phyloP scores from a whole-genome alignment of 139 green algal genomes.

The Picochlorum sp. region DNA sequence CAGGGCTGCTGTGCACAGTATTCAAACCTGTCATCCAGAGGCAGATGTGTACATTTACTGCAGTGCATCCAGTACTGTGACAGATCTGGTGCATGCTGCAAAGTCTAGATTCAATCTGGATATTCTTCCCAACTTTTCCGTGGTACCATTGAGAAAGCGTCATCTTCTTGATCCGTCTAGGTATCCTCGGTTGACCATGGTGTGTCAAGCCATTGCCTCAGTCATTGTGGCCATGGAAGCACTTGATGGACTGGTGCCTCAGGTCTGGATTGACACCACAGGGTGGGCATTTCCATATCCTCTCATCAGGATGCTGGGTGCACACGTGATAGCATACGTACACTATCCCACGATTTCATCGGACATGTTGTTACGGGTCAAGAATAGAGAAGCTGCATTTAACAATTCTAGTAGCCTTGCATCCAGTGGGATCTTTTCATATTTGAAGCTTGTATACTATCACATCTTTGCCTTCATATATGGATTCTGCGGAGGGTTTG shows the following conservation, averaged over 20 bases:
- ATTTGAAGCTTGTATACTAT: constrained; percentile 86
- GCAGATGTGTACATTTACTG: constrained; percentile 20
- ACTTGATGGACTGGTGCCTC: constrained; percentile 51
- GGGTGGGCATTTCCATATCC: constrained; percentile 91
- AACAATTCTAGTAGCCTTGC: constrained; percentile 60
- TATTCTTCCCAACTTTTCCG: constrained; percentile 34
- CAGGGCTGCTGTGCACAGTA: too few relatives aligned
- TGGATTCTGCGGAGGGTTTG: constrained; percentile 36
- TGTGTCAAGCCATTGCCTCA: constrained; percentile 66
- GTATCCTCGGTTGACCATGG: constrained; percentile 82
- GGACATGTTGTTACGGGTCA: constrained; percentile 77
- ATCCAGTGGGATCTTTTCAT: constrained; percentile 28
- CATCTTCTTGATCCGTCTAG: constrained; percentile 42
- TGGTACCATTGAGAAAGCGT: constrained; percentile 49
- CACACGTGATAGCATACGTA: constrained; percentile 68
- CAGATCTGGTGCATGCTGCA: constrained; percentile 43
- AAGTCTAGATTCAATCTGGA: constrained; percentile 57
- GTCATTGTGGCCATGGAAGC: constrained; percentile 58
- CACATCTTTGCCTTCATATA: constrained; percentile 64
- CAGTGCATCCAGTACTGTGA: constrained; percentile 19
- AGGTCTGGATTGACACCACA: constrained; percentile 85
- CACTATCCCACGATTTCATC: constrained; percentile 89
- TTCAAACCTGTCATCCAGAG: too few relatives aligned
- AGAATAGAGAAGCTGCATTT: constrained; percentile 32
- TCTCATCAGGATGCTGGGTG: constrained; percentile 52